Conservation (phyloP, 2,329 filamentous ascomycete genomes). For the Akanthomyces dipterigenus region DNA sequence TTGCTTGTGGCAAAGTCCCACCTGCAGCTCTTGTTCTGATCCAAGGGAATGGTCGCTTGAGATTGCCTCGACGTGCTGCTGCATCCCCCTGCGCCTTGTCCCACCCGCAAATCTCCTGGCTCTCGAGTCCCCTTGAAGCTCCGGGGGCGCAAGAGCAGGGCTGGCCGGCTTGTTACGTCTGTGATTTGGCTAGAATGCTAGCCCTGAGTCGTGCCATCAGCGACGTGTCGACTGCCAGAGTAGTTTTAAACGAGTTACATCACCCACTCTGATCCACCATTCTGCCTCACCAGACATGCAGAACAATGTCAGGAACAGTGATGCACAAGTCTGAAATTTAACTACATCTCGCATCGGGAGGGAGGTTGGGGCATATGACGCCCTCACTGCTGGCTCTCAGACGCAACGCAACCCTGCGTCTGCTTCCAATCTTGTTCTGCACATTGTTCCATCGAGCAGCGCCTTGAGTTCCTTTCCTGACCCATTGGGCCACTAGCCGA, state of each 20-base stretch:
- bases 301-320: constrained; percentile 1
- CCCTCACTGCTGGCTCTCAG: neutral
- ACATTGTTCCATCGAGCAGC: constrained; percentile 9
- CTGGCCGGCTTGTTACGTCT: constrained; percentile 2
- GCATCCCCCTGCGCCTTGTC: constrained; percentile 8
- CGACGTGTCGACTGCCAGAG: constrained; percentile 1
- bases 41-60: constrained; percentile 13
- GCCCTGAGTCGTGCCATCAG: constrained; percentile 6
- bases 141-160: neutral
- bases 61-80: constrained; percentile 5
- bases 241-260: constrained; percentile 10
- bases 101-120: constrained; percentile 11
- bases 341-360: neutral
- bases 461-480: constrained; percentile 10
- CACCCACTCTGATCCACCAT: constrained; percentile 5
- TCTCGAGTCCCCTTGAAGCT: neutral
- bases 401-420: constrained; percentile 5
- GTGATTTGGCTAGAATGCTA: neutral
- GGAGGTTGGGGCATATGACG: neutral
- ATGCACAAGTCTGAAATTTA: neutral
- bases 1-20: constrained; percentile 9
- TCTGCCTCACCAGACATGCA: constrained; percentile 5
- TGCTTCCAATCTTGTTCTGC: constrained; percentile 2
- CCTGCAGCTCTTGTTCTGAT: constrained; percentile 9
- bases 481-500: constrained; percentile 10